Evolutionary conservation across 768 basidiomycete species (phyloP).

Genomic region (Lactarius tabidus): DNA sequence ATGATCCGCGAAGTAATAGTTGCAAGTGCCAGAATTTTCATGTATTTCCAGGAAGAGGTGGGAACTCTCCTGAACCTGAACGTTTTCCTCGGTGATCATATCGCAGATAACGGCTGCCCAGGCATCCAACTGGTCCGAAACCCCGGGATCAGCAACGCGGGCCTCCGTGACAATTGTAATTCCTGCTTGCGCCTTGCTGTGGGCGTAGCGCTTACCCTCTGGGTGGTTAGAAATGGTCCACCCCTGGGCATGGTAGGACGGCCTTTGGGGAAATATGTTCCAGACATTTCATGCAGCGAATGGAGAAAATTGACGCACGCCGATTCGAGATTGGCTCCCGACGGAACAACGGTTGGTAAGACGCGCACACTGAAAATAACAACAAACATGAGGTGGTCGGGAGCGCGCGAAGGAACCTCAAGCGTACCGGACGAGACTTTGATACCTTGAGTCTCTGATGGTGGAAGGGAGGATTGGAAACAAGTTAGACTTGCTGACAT

Average conservation of each 20-base stretch:
- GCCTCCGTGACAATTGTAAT: constrained; percentile 15
- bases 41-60: constrained; percentile 16
- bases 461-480: background rate
- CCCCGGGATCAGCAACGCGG: background rate
- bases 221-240: constrained; percentile 11
- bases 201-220: constrained; percentile 14
- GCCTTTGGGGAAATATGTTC: background rate
- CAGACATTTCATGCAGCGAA: background rate
- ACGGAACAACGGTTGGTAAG: background rate
- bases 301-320: constrained; percentile 1
- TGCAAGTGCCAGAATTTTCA: background rate
- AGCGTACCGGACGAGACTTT: background rate
- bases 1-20: constrained; percentile 18
- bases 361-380: constrained; percentile 2
- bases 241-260: constrained; percentile 4
- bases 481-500: background rate
- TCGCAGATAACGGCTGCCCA: background rate
- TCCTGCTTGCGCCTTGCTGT: background rate
- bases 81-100: background rate
- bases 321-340: background rate
- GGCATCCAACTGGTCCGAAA: background rate
- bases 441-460: constrained; percentile 10
- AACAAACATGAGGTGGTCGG: background rate
- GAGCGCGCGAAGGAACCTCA: no score
- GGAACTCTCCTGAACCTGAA: background rate